phyloP scores from a whole-genome alignment of 306 rosid genomes.

The Castanea crenata region DNA sequence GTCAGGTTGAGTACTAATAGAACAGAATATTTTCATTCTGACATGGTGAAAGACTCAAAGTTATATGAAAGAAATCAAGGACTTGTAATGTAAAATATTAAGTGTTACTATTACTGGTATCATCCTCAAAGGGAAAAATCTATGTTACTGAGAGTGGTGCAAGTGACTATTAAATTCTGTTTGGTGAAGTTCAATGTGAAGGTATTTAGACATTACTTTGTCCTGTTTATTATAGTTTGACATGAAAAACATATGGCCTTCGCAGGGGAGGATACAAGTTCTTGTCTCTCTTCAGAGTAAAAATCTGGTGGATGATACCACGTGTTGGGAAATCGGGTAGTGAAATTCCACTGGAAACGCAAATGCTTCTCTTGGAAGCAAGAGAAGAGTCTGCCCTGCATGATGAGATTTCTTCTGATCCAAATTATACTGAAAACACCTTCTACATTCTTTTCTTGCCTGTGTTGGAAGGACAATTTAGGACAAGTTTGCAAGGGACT shows the following conservation, averaged over 20 bases:
- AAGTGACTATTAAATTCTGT: neutral
- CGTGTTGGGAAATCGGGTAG: slow-evolving; percentile 46
- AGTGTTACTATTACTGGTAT: neutral
- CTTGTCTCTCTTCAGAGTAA: slow-evolving; percentile 57
- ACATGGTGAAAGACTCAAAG: too few relatives aligned
- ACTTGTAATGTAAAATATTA: neutral
- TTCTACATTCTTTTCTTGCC: slow-evolving; percentile 65
- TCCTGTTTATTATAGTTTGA: neutral
- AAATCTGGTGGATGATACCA: slow-evolving; percentile 84
- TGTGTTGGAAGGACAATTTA: slow-evolving; percentile 66
- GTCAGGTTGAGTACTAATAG: too few relatives aligned
- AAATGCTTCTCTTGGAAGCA: slow-evolving; percentile 66
- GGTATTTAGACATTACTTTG: neutral
- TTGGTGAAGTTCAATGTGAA: neutral
- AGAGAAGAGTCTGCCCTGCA: slow-evolving; percentile 34
- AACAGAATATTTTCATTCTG: too few relatives aligned
- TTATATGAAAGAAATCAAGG: too few relatives aligned
- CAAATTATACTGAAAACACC: slow-evolving; percentile 19
- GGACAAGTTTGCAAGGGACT: slow-evolving; percentile 65
- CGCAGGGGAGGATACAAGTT: slow-evolving; percentile 59
- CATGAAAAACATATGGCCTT: neutral
- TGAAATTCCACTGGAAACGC: slow-evolving; percentile 74
- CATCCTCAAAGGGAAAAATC: neutral
- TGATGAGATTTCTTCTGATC: slow-evolving; percentile 34
- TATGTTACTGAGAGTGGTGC: neutral